These are phyloP conservation scores for Articulospora tetracladia DNA, from an alignment of 495 filamentous ascomycete species.

Conservation along the genomic window DNA sequence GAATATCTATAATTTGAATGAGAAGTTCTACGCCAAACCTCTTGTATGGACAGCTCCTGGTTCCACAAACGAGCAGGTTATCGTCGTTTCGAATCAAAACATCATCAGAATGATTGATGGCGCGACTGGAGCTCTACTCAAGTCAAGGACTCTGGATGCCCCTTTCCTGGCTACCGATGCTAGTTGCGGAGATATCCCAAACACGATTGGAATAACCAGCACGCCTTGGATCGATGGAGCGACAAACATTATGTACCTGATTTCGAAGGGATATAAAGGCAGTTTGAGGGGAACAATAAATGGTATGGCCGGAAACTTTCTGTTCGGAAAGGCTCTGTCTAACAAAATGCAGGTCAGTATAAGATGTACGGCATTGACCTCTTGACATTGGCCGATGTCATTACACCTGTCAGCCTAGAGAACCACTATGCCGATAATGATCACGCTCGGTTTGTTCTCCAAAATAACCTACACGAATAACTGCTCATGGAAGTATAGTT, in stretches of 20 bases:
- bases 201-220: slow-evolving; percentile 25
- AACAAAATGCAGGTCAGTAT: slow-evolving; percentile 17
- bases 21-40: slow-evolving; percentile 34
- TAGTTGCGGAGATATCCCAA: slow-evolving; percentile 32
- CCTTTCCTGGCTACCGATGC: slow-evolving; percentile 31
- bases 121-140: slow-evolving; percentile 28
- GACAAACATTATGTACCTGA: slow-evolving; percentile 25
- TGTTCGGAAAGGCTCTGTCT: neutral
- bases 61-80: slow-evolving; percentile 27
- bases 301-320: neutral
- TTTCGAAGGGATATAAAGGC: slow-evolving; percentile 22
- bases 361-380: slow-evolving; percentile 25
- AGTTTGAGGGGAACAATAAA: slow-evolving; percentile 1
- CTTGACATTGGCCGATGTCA: slow-evolving; percentile 16
- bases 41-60: slow-evolving; percentile 32
- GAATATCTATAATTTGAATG: slow-evolving; percentile 9
- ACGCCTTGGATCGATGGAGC: slow-evolving; percentile 24
- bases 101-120: slow-evolving; percentile 33
- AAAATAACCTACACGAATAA: neutral
- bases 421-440: slow-evolving; percentile 22
- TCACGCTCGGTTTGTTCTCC: slow-evolving; percentile 1
- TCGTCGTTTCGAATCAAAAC: slow-evolving; percentile 34
- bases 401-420: slow-evolving; percentile 18
- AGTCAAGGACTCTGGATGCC: slow-evolving; percentile 25
- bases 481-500: neutral